Evolutionary conservation across 306 rosid species (phyloP), one percentile per base, ranked within the genome.

Genomic region (Carpinus viminea): DNA sequence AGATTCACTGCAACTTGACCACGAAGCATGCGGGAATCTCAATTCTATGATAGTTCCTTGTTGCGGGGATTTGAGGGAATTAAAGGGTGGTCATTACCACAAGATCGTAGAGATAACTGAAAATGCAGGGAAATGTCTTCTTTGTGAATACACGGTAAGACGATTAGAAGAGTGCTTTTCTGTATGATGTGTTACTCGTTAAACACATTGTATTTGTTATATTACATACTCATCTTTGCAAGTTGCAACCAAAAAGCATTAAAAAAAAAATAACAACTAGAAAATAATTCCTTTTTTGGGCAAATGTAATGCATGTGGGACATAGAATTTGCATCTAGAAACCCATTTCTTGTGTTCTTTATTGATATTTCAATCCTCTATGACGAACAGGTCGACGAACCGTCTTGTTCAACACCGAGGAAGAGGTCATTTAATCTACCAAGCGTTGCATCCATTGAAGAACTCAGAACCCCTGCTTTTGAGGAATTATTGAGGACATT

Each of bases 371-470:
- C 76, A 65, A 59, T 73, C 21, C 15, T 55, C 56, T 51, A 13
- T 54, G 55, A 72, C 72, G 38, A 75, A 3, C 82, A 96, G 99
- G 96, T 96, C 62, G 98, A 96, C 31, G 98, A 93, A 87, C 97
- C 98, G 76, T 96, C 99, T 57, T 96, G 99, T 88, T 96, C 99
- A 73, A 96, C 96, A n/a, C 99, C 98, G 7, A 89, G 88, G 82
- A 90, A 88, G 82, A 90, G 99, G 80, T 84, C 89, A 28, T 91
- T 96, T 87, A 93, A 91, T 86, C 88, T 96, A 75, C 98, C 98
- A 0, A 91, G 94, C 61, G 81, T 89, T 59, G 83, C 88, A 47
- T 91, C 99, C 36, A 89, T 96, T 52, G 99, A 96, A 85, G 99
- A 96, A 73, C 90, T 96, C 38, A 84, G 89, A 86, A 96, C 98